Evolutionary conservation across 1,139 yeast genomes (phyloP).

Genomic region (Sugiyamaella neomexicana): DNA sequence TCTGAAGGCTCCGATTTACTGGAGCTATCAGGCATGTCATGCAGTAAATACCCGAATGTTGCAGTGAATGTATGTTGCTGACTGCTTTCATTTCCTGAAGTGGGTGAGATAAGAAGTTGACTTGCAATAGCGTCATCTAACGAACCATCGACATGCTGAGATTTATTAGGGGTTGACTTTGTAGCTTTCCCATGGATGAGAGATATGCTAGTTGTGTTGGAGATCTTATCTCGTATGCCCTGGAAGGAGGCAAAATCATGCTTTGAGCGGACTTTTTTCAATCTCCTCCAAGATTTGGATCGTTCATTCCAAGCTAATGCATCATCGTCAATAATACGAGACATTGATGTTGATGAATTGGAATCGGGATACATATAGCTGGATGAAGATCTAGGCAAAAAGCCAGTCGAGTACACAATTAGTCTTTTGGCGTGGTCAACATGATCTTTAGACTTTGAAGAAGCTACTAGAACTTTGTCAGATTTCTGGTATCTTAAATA

Average conservation of each 20-base stretch:
- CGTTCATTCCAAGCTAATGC: conserved; percentile 38
- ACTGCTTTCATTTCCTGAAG: background rate
- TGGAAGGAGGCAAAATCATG: conserved; percentile 8
- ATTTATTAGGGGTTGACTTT: background rate
- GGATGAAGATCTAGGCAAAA: conserved; percentile 25
- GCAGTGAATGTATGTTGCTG: conserved; percentile 35
- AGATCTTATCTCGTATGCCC: background rate
- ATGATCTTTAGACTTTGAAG: conserved; percentile 27
- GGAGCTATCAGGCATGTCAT: conserved; percentile 20
- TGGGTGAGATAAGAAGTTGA: background rate
- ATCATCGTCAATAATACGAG: conserved; percentile 36
- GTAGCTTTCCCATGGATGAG: conserved; percentile 5
- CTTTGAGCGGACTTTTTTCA: conserved; percentile 24
- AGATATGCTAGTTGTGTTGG: background rate
- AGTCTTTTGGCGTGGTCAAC: conserved; percentile 34
- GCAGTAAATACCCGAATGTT: conserved; percentile 39
- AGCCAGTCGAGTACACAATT: conserved; percentile 30
- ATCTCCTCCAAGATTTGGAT: conserved; percentile 34
- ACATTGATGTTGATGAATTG: conserved; percentile 22
- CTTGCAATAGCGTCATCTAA: conserved; percentile 1
- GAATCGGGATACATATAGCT: conserved; percentile 27
- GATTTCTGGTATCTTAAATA: conserved; percentile 31
- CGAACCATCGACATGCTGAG: background rate
- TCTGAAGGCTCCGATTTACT: conserved; percentile 19
- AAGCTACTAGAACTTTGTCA: conserved; percentile 29